Evolutionary conservation across 768 basidiomycete species (phyloP), one percentile per base, ranked within the genome.

Genomic region (Boletales sp.): DNA sequence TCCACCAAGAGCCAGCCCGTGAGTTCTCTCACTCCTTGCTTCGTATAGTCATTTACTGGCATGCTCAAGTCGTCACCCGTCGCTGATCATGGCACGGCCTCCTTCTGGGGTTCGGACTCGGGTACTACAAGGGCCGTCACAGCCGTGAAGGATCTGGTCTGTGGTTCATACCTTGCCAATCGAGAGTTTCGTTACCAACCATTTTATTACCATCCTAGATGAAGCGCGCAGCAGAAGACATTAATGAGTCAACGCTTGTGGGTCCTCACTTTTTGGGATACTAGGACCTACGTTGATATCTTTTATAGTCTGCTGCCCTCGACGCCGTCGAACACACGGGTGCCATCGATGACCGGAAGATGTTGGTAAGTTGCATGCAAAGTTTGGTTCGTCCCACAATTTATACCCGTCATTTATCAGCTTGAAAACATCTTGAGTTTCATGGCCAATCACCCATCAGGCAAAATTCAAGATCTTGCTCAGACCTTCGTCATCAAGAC

Each of bases 341-440:
- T 44, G 72, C 79, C 8, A 70, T 90, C 18, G 86, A 93, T 67
- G 90, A 93, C 60, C 77, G 90, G 46, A 86, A 89, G 66, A 74
- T 89, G 65, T 68, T 86, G 41, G 90, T 88, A 46, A 46, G 84
- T 71, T n/a, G 14, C 5, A 21, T 21, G 21, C 21, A 21, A 21
- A 4, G 21, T 21, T 21, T 41, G 41, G 12, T 25, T 18, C 21
- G 31, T 12, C 41, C 40, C 21, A 12, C 3, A 37, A 10, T 15
- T 11, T 42, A 5, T 25, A n/a, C 9, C 4, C 38, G 10, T 17
- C 17, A 47, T 44, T 2, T 11, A 30, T 28, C 17, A 90, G 89
- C 81, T 91, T 34, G 90, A 91, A 59, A 77, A 90, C 58, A 72
- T 80, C 11, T 70, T 91, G 18, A 75, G 74, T 5, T 79, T 85